Percentiles rank a stretch among this genome's conserved stretches.
phyloP scores from a whole-genome alignment of 2,329 filamentous ascomycete genomes.

The Fusarium sp. region DNA sequence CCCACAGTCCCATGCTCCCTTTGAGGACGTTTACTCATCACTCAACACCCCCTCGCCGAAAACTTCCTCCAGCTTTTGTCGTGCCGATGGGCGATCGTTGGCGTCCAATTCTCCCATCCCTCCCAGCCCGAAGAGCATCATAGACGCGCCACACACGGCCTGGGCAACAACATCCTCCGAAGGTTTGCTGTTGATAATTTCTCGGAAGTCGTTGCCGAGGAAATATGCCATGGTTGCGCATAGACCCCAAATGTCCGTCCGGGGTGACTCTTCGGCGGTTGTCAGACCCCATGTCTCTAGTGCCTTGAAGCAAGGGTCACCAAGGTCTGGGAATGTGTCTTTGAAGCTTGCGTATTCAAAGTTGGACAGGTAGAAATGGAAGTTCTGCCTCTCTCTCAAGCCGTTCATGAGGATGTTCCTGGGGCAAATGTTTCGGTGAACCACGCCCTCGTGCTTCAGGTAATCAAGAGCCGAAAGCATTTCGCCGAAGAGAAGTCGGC shows the following conservation, averaged over 20 bases:
- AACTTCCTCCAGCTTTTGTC: background rate
- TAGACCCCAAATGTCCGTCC: background rate
- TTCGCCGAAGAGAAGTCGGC: background rate
- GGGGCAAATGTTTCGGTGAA: background rate
- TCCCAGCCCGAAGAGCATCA: background rate
- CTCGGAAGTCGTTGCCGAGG: background rate
- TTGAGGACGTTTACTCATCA: background rate
- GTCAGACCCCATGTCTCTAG: background rate
- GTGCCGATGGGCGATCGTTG: background rate
- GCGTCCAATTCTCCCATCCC: background rate
- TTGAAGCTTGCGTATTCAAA: background rate
- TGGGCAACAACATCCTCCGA: background rate
- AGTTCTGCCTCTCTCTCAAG: background rate
- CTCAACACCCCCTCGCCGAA: background rate
- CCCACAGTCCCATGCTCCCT: background rate
- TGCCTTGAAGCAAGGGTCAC: background rate
- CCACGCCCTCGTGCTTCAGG: background rate
- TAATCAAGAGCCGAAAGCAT: background rate
- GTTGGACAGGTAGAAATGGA: background rate
- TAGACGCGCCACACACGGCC: background rate
- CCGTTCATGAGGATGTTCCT: background rate
- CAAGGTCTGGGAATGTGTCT: too few relatives aligned
- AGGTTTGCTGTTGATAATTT: background rate
- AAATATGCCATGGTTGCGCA: background rate
- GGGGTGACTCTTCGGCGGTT: background rate